Conservation (phyloP, 2,329 filamentous ascomycete species). For the Aspergillus sp. region DNA sequence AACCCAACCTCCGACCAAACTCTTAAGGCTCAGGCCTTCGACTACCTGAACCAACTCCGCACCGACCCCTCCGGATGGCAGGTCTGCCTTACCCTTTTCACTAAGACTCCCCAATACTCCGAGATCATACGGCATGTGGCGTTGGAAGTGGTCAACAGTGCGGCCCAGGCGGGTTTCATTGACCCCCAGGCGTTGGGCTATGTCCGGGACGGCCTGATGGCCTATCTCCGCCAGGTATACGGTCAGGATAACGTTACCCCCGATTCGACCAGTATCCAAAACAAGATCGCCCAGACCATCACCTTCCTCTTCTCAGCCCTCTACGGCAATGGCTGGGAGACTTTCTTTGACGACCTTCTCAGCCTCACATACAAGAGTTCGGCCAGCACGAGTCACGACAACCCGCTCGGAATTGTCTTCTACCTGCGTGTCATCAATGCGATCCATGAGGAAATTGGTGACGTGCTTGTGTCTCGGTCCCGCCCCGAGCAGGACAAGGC, state of each 20-base stretch:
- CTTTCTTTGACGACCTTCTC: conserved; percentile 88
- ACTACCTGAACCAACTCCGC: conserved; percentile 68
- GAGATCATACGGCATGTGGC: conserved; percentile 87
- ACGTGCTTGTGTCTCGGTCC: conserved; percentile 79
- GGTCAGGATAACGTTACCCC: conserved; percentile 57
- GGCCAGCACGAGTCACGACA: conserved; percentile 62
- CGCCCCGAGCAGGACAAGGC: conserved; percentile 80
- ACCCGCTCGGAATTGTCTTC: conserved; percentile 73
- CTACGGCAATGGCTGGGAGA: conserved; percentile 83
- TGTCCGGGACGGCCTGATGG: conserved; percentile 78
- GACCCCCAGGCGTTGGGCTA: conserved; percentile 71
- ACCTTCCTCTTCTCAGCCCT: conserved; percentile 89
- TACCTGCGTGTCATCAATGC: conserved; percentile 87
- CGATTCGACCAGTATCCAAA: conserved; percentile 80
- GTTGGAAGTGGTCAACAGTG: conserved; percentile 90
- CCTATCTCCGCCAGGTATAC: conserved; percentile 78
- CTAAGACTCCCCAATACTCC: conserved; percentile 69
- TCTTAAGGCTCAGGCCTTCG: conserved; percentile 74
- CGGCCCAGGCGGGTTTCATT: conserved; percentile 76
- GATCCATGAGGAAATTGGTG: conserved; percentile 96
- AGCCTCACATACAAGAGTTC: conserved; percentile 67
- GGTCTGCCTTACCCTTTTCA: conserved; percentile 83
- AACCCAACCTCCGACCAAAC: conserved; percentile 73
- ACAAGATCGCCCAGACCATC: conserved; percentile 94
- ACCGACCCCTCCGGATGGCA: conserved; percentile 86